Percentiles rank a stretch among this genome's conserved stretches.
Conservation (phyloP, 108 stramenopile species). For the Cyclotella sp. region DNA sequence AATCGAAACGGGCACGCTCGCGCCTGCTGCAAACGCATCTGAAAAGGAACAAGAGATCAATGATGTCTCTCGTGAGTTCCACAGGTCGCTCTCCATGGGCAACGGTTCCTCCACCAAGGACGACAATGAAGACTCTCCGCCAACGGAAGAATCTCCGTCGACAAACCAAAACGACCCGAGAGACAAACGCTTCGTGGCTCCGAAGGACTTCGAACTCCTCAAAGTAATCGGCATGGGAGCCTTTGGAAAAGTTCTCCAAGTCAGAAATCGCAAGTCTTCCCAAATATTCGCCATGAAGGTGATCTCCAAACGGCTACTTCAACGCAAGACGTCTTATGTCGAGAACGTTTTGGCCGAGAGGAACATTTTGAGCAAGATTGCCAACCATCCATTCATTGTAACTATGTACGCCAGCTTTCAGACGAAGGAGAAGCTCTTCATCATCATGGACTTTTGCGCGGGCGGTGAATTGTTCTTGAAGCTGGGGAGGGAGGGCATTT, state of each 20-base stretch:
- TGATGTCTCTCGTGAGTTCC: slow-evolving; percentile 12
- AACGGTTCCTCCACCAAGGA: neutral
- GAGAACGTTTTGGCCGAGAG: slow-evolving; percentile 92
- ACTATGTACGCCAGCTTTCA: slow-evolving; percentile 97
- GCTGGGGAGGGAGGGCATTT: slow-evolving; percentile 84
- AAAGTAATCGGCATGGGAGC: slow-evolving; percentile 97
- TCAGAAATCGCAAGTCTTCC: slow-evolving; percentile 78
- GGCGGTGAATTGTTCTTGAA: slow-evolving; percentile 96
- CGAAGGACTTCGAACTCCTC: slow-evolving; percentile 89
- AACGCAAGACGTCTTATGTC: slow-evolving; percentile 78
- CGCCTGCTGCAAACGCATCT: neutral
- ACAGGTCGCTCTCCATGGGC: slow-evolving; percentile 12
- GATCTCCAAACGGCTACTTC: slow-evolving; percentile 92
- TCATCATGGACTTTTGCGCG: slow-evolving; percentile 96
- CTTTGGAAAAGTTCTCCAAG: slow-evolving; percentile 98
- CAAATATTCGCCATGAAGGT: slow-evolving; percentile 96
- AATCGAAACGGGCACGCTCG: neutral
- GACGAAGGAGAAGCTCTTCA: slow-evolving; percentile 93
- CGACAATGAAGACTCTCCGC: neutral
- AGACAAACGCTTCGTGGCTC: slow-evolving; percentile 63
- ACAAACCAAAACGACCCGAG: neutral
- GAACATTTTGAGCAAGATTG: slow-evolving; percentile 91
- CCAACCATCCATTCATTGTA: slow-evolving; percentile 95
- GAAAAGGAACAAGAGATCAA: neutral
- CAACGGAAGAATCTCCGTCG: neutral